A percentile compares a stretch with the other conserved stretches of the same genome.
These are phyloP conservation scores for Heimioporus sp. DNA, from an alignment of 768 basidiomycete species.

Conservation along the genomic window DNA sequence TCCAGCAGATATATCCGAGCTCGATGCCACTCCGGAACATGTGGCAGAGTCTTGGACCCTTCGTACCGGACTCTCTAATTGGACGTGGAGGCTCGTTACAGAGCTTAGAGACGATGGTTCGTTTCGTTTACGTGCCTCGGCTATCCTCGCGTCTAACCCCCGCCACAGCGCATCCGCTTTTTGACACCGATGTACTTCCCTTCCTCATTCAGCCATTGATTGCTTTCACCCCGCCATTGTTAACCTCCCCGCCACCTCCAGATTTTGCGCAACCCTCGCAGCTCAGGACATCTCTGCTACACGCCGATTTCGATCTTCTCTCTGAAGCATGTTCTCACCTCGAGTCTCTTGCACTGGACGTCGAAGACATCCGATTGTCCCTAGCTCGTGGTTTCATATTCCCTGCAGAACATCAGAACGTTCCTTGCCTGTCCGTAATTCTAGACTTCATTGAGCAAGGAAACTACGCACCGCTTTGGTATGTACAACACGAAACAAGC, in stretches of 20 bases:
- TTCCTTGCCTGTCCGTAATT: constrained; percentile 60
- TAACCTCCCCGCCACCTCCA: constrained; percentile 34
- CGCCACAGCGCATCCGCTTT: constrained; percentile 49
- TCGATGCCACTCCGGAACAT: constrained; percentile 22
- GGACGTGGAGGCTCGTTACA: constrained; percentile 76
- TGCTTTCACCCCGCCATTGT: constrained; percentile 58
- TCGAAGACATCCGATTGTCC: constrained; percentile 70
- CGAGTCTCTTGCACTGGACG: constrained; percentile 75
- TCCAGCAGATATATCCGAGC: constrained; percentile 16
- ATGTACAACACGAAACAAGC: constrained; percentile 32
- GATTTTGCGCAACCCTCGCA: constrained; percentile 39
- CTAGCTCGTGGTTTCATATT: constrained; percentile 65
- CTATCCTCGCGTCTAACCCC: not conserved
- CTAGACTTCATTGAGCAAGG: constrained; percentile 76
- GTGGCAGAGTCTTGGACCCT: constrained; percentile 61
- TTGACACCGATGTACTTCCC: constrained; percentile 62
- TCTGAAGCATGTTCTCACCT: constrained; percentile 74
- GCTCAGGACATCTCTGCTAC: constrained; percentile 47
- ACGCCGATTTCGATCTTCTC: constrained; percentile 68
- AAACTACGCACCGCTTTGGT: constrained; percentile 67
- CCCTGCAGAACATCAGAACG: constrained; percentile 53
- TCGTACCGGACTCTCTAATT: constrained; percentile 62
- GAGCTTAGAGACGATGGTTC: constrained; percentile 73
- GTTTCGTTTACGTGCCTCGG: constrained; percentile 13
- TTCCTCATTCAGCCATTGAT: constrained; percentile 56